Evolutionary conservation across 2,329 filamentous ascomycete genomes (phyloP).

Genomic region (Trichoderma arundinaceum): DNA sequence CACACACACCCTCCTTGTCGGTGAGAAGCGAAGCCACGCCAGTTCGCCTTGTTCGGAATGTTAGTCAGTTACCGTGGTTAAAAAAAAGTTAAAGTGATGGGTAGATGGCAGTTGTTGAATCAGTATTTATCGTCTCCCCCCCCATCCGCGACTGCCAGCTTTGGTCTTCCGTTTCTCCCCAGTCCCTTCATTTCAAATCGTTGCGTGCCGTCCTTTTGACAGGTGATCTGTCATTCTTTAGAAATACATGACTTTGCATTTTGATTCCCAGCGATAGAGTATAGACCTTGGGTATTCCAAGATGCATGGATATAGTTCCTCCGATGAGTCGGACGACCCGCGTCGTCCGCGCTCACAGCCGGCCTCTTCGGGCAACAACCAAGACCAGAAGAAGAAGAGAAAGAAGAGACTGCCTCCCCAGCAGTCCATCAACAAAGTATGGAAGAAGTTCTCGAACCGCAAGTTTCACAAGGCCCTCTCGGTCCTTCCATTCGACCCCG

Average conservation of each 20-base stretch:
- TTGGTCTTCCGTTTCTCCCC: not conserved
- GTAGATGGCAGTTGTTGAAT: not conserved
- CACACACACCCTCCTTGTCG: constrained; percentile 5
- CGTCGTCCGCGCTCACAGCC: constrained; percentile 46
- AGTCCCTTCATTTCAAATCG: not conserved
- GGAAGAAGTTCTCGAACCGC: constrained; percentile 63
- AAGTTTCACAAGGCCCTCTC: constrained; percentile 69
- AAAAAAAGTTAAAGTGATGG: not conserved
- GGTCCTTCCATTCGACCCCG: constrained; percentile 69
- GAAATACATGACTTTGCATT: not conserved
- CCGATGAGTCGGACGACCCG: constrained; percentile 56
- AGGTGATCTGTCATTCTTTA: not conserved
- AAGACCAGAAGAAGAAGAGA: constrained; percentile 59
- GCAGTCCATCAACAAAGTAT: constrained; percentile 69
- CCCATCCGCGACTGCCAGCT: not conserved
- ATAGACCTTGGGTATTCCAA: constrained; percentile 17
- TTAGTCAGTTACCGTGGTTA: constrained; percentile 15
- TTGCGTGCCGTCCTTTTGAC: constrained; percentile 6
- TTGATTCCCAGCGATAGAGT: constrained; percentile 6
- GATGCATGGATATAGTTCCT: constrained; percentile 57
- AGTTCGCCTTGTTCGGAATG: constrained; percentile 3
- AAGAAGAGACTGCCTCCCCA: constrained; percentile 67
- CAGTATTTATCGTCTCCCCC: constrained; percentile 16
- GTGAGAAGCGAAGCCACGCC: constrained; percentile 26
- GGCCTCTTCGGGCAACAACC: constrained; percentile 43